A percentile compares a stretch with the other conserved stretches of the same genome.
Conservation (phyloP, 805 yeast genomes). For the Metschnikowia vanudenii region DNA sequence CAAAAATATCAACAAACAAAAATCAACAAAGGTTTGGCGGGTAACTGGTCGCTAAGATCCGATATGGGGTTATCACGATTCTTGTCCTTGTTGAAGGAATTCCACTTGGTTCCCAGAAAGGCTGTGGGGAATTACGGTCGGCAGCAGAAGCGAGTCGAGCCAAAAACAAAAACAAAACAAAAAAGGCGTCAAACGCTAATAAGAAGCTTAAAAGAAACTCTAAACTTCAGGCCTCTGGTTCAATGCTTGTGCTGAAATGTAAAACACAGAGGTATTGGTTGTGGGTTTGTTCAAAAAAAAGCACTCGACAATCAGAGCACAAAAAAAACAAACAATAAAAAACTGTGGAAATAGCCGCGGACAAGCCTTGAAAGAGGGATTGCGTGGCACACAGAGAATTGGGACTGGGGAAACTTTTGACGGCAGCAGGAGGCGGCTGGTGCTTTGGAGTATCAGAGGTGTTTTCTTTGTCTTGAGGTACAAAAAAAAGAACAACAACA, state of each 20-base stretch:
- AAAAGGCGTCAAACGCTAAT: too few species aligned
- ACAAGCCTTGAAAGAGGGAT: neutral
- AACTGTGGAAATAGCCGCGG: slow-evolving; percentile 3
- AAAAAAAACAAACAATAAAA: slow-evolving; percentile 8
- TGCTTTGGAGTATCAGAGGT: neutral
- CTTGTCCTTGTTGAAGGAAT: neutral
- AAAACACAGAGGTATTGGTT: neutral
- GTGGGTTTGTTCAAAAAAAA: neutral
- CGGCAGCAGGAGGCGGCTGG: neutral
- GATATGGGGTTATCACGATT: neutral
- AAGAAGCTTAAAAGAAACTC: too few species aligned
- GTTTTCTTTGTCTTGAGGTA: neutral
- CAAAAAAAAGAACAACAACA: neutral
- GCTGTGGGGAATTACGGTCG: too few species aligned
- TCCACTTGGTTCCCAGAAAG: neutral
- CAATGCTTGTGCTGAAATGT: neutral
- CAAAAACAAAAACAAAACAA: too few species aligned
- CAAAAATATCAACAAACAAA: neutral
- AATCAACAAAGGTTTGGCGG: slow-evolving; percentile 5
- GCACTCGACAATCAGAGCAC: slow-evolving; percentile 9
- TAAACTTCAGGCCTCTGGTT: neutral
- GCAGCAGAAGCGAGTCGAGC: too few species aligned
- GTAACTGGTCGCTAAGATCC: slow-evolving; percentile 7
- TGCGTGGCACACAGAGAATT: neutral
- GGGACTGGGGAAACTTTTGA: neutral